phyloP scores from a whole-genome alignment of 225 moss, liverwort and hornwort genomes.

The Pseudisothecium myosuroides region DNA sequence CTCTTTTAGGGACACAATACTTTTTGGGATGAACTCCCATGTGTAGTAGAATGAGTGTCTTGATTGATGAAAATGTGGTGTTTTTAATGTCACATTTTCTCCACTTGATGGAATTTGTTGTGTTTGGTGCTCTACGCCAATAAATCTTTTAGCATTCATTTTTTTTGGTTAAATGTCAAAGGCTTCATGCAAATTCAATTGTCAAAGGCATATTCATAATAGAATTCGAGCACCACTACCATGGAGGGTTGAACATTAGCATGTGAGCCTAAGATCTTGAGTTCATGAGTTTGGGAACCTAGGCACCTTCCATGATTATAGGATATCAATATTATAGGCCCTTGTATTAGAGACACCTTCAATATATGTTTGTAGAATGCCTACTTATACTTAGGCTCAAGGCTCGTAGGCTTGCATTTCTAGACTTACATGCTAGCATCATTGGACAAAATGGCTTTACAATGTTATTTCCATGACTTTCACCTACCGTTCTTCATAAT shows the following conservation, averaged over 20 bases:
- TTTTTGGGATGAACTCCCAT: accelerated
- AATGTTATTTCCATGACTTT: not conserved
- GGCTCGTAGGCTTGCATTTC: too few relatives aligned
- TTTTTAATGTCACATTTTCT: not conserved
- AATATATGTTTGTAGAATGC: too few relatives aligned
- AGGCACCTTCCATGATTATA: too few relatives aligned
- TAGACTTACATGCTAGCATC: too few relatives aligned
- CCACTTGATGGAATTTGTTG: not conserved
- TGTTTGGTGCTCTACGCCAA: accelerated
- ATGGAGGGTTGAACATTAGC: too few relatives aligned
- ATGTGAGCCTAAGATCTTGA: too few relatives aligned
- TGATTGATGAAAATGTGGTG: not conserved
- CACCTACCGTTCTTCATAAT: not conserved
- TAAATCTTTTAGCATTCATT: not conserved
- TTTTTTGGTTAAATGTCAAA: not conserved
- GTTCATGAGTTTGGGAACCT: too few relatives aligned
- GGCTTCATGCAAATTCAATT: not conserved
- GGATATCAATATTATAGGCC: too few relatives aligned
- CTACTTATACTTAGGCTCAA: too few relatives aligned
- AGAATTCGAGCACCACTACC: not conserved
- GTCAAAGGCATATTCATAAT: not conserved
- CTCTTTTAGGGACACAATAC: accelerated
- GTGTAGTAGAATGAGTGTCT: not conserved
- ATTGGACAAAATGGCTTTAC: not conserved
- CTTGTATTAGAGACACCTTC: too few relatives aligned